Evolutionary conservation across 139 green algal genomes (phyloP).

Genomic region (Chlorella sp.): DNA sequence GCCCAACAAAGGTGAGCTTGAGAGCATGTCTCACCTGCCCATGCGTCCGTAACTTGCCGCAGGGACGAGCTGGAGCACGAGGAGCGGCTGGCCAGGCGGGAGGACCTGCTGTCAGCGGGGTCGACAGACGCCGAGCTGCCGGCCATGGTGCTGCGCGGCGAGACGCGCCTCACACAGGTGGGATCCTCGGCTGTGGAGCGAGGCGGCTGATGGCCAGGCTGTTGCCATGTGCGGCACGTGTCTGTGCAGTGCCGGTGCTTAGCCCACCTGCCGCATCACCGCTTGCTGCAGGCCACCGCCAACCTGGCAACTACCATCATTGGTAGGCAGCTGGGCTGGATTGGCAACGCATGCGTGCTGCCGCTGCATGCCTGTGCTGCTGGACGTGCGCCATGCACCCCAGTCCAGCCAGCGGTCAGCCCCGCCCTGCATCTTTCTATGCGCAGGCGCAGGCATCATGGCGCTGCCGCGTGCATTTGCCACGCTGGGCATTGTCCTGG

Average conservation of each 20-base stretch:
- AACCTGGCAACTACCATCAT: slow-evolving; percentile 51
- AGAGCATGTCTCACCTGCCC: no score
- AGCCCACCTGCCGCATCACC: background rate
- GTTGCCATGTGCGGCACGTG: no score
- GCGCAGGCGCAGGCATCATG: slow-evolving; percentile 35
- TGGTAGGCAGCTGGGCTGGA: background rate
- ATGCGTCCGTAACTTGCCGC: no score
- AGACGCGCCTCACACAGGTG: slow-evolving; percentile 29
- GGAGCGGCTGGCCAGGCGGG: background rate
- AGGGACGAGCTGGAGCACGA: slow-evolving; percentile 10
- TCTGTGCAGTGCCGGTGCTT: background rate
- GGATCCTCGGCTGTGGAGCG: background rate
- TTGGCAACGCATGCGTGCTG: no score
- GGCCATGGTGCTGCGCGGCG: background rate
- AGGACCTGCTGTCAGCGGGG: background rate
- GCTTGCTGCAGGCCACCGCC: slow-evolving; percentile 37
- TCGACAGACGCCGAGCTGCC: background rate
- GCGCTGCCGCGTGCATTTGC: slow-evolving; percentile 46
- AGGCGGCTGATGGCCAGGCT: no score
- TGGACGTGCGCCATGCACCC: no score
- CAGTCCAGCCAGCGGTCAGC: background rate
- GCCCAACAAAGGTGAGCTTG: background rate
- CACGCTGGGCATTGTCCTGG: slow-evolving; percentile 46
- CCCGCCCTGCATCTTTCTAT: background rate
- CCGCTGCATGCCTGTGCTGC: no score